Evolutionary conservation across 2,329 filamentous ascomycete genomes (phyloP), one percentile per base, ranked within the genome.

Genomic region (Onygenales sp.): DNA sequence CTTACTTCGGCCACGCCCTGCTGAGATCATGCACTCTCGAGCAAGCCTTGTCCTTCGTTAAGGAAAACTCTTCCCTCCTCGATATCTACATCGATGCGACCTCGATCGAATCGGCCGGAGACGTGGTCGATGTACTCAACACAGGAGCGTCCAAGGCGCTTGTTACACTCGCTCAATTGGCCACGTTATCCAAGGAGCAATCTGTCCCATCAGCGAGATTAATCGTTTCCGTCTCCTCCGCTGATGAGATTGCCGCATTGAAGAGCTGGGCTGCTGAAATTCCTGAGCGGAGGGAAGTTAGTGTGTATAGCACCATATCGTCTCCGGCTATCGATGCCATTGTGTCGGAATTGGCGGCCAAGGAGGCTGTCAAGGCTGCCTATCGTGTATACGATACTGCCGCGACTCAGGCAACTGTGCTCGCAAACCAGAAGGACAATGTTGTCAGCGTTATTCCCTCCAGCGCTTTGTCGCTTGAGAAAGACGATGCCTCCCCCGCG

Each of bases 91-190:
- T 95, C 60, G 89, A 95, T 63, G 89, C 84, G 50, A 85, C 87
- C 4, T 72, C 73, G 21, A 77, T 97, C 41, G 69, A 80, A 35
- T 83, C 83, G 9, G 75, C 76, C 53, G 85, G 90, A 60, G 86
- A 94, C 58, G 76, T 97, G 38, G 73, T 92, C 52, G 80, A 86
- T 46, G 78, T 97, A 38, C 82, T 98, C 53, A 88, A 98, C 68
- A 81, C 84, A 58, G 93, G 93, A 55, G 89, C 90, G 6, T 81
- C 84, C 51, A 93, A 86, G 67, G 85, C 93, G 57, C 93, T 97
- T 68, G 87, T 95, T 50, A 79, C 80, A 14, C 79, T 84, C 47
- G 78, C 83, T 54, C 86, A 89, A 66, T 74, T 94, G 51, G 74
- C 76, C 42, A 68, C 73, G 14, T 70, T 86, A 43, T 71, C 77